phyloP scores from a whole-genome alignment of 805 yeast genomes.

The Hemisphaericaspora nanyangensis region DNA sequence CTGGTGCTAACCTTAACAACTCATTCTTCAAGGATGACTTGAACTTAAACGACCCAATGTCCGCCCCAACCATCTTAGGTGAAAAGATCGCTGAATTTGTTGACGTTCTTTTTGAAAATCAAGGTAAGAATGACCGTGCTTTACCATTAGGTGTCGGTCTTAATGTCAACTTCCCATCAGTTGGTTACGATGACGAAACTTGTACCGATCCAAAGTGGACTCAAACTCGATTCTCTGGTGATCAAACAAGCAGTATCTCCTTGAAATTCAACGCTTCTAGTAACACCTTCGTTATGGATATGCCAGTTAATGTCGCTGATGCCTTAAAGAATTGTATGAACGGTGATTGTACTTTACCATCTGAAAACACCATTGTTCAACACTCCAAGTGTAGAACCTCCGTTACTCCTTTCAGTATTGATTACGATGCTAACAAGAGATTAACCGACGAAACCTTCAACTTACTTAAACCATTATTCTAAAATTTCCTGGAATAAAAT shows the following conservation, averaged over 20 bases:
- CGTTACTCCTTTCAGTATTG: conserved; percentile 34
- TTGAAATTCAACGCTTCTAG: conserved; percentile 39
- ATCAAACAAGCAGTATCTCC: conserved; percentile 24
- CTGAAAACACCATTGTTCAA: conserved; percentile 31
- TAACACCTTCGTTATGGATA: conserved; percentile 18
- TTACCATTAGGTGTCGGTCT: conserved; percentile 45
- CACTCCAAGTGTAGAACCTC: conserved; percentile 39
- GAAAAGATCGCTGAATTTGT: conserved; percentile 38
- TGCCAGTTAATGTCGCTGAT: conserved; percentile 12
- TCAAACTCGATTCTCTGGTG: conserved; percentile 47
- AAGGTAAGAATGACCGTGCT: conserved; percentile 33
- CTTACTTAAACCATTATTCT: too few relatives aligned
- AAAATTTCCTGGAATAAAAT: too few relatives aligned
- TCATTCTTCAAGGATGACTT: conserved; percentile 45
- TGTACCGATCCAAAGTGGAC: conserved; percentile 43
- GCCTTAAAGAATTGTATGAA: conserved; percentile 26
- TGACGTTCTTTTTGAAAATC: conserved; percentile 30
- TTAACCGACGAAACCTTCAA: too few relatives aligned
- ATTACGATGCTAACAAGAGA: conserved; percentile 1
- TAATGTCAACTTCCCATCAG: conserved; percentile 48
- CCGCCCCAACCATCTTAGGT: conserved; percentile 45
- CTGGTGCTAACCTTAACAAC: conserved; percentile 48
- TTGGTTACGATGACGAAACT: conserved; percentile 35
- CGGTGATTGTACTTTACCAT: conserved; percentile 45
- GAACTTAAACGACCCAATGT: conserved; percentile 33